These are phyloP conservation scores for Zymoseptoria passerinii DNA, from an alignment of 2,329 filamentous ascomycete species.

Conservation along the genomic window DNA sequence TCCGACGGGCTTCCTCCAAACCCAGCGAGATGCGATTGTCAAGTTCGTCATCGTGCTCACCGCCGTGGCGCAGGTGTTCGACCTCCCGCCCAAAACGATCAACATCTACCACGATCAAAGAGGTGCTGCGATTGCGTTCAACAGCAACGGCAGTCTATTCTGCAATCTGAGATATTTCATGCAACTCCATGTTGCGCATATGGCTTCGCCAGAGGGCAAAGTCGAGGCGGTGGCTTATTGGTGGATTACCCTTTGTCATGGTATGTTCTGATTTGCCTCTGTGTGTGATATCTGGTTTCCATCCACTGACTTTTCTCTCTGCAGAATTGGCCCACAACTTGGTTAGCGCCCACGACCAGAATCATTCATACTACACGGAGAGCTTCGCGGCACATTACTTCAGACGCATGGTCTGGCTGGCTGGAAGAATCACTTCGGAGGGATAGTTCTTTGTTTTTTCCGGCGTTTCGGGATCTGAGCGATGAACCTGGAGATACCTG, in stretches of 20 bases:
- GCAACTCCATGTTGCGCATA: conserved; percentile 57
- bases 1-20: conserved; percentile 50
- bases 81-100: conserved; percentile 57
- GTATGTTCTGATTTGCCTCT: not conserved
- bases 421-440: not conserved
- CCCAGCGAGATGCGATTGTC: conserved; percentile 56
- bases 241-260: conserved; percentile 94
- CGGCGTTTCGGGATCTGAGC: not conserved
- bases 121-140: conserved; percentile 86
- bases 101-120: conserved; percentile 81
- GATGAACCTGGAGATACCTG: not conserved
- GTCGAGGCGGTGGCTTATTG: conserved; percentile 73
- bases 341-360: conserved; percentile 64
- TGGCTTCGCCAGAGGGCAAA: conserved; percentile 42
- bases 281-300: not conserved
- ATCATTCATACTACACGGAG: conserved; percentile 80
- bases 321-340: conserved; percentile 80
- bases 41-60: conserved; percentile 61
- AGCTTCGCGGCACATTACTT: conserved; percentile 74
- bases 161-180: conserved; percentile 87
- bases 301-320: not conserved
- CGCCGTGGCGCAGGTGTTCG: conserved; percentile 65
- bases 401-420: conserved; percentile 50
- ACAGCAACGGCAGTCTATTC: conserved; percentile 76
- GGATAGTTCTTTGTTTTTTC: not conserved